Evolutionary conservation across 371 early-diverging fungal genomes (phyloP).

Genomic region (Smittium culicis): DNA sequence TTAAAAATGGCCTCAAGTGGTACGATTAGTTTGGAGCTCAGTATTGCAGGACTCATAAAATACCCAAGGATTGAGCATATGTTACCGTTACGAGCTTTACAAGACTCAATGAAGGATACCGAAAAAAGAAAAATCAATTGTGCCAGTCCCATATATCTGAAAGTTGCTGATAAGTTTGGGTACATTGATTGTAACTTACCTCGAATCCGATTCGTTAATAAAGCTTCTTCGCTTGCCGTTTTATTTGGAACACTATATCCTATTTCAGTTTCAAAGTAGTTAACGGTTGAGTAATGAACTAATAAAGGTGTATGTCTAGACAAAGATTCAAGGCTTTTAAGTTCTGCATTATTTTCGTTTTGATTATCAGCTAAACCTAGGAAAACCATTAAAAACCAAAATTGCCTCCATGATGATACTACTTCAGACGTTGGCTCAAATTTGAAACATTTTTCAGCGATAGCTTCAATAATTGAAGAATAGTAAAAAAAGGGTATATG

Average conservation of each 20-base stretch:
- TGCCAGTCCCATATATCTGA: slow-evolving; percentile 53
- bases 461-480: too few species aligned
- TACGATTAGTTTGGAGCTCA: slow-evolving; percentile 47
- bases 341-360: slow-evolving; percentile 64
- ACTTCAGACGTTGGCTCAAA: slow-evolving; percentile 46
- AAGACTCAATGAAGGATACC: slow-evolving; percentile 69
- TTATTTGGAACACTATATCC: slow-evolving; percentile 62
- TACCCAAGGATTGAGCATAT: slow-evolving; percentile 60
- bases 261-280: slow-evolving; percentile 75
- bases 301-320: slow-evolving; percentile 77
- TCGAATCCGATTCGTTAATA: slow-evolving; percentile 19
- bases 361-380: slow-evolving; percentile 60
- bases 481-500: too few species aligned
- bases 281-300: slow-evolving; percentile 52
- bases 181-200: slow-evolving; percentile 31
- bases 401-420: slow-evolving; percentile 58
- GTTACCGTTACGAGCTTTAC: slow-evolving; percentile 55
- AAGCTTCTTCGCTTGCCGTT: neutral
- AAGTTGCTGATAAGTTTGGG: slow-evolving; percentile 37
- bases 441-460: slow-evolving; percentile 47
- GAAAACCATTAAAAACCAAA: slow-evolving; percentile 77
- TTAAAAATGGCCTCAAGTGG: slow-evolving; percentile 65
- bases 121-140: slow-evolving; percentile 68
- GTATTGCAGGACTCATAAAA: slow-evolving; percentile 71
- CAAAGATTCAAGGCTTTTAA: slow-evolving; percentile 45